Percentiles rank a stretch among this genome's conserved stretches.
These are phyloP conservation scores for Ceratocystis huliohia DNA, from an alignment of 2,329 filamentous ascomycete species.

Conservation along the genomic window DNA sequence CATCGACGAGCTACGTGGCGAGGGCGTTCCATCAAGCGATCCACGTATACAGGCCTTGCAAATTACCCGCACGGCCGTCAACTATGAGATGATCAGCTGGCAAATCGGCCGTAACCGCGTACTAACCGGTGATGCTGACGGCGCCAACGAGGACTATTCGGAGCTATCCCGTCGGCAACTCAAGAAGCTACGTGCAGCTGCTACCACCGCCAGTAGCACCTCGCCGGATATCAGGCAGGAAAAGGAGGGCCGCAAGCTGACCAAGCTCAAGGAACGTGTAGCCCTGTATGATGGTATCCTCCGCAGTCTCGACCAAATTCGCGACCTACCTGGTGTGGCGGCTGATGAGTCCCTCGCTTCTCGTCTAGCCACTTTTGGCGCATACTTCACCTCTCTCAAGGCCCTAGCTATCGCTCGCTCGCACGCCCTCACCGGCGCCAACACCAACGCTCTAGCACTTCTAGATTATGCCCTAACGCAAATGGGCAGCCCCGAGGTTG, in stretches of 20 bases:
- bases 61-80: slow-evolving; percentile 83
- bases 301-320: slow-evolving; percentile 81
- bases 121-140: slow-evolving; percentile 71
- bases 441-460: slow-evolving; percentile 72
- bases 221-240: slow-evolving; percentile 34
- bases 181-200: slow-evolving; percentile 35
- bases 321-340: slow-evolving; percentile 78
- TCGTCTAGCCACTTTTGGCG: slow-evolving; percentile 64
- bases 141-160: slow-evolving; percentile 45
- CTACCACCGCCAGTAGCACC: slow-evolving; percentile 25
- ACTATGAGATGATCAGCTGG: slow-evolving; percentile 90
- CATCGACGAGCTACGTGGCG: slow-evolving; percentile 76
- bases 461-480: slow-evolving; percentile 54
- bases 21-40: slow-evolving; percentile 75
- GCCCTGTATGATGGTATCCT: slow-evolving; percentile 85
- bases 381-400: slow-evolving; percentile 84
- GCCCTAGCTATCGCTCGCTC: slow-evolving; percentile 75
- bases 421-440: slow-evolving; percentile 59
- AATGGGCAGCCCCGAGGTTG: slow-evolving; percentile 42
- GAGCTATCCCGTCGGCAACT: slow-evolving; percentile 35
- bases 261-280: slow-evolving; percentile 70
- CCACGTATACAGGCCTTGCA: slow-evolving; percentile 82
- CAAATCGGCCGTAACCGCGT: slow-evolving; percentile 85
- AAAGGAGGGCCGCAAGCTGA: slow-evolving; percentile 60
- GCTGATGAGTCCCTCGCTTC: slow-evolving; percentile 63